A percentile compares a stretch with the other conserved stretches of the same genome.
Evolutionary conservation across 1,139 yeast species (phyloP).

Genomic region (Hyphopichia pseudoburtonii): DNA sequence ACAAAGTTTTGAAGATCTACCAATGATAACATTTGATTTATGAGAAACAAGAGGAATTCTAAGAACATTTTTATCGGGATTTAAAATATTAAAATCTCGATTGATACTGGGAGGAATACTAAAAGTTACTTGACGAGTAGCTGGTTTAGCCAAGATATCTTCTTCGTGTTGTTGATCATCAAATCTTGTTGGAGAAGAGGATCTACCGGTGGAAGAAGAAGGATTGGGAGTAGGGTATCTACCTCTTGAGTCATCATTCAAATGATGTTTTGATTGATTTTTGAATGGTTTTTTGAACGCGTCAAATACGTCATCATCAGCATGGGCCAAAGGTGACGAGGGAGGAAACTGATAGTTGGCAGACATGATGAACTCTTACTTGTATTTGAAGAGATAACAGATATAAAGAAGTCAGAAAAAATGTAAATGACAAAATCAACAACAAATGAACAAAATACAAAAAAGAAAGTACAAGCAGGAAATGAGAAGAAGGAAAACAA

Average conservation of each 20-base stretch:
- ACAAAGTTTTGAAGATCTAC: conserved; percentile 65
- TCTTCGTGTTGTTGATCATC: conserved; percentile 7
- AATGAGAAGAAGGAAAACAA: too few species aligned
- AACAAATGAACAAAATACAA: background rate
- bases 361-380: background rate
- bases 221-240: conserved; percentile 57
- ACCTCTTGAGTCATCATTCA: conserved; percentile 17
- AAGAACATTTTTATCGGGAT: conserved; percentile 38
- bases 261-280: background rate
- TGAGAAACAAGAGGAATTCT: conserved; percentile 33
- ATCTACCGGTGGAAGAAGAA: conserved; percentile 50
- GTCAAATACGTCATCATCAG: conserved; percentile 17
- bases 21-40: conserved; percentile 39
- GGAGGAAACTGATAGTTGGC: conserved; percentile 54
- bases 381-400: background rate
- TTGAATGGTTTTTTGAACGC: conserved; percentile 10
- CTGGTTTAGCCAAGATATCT: conserved; percentile 2
- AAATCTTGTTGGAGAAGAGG: conserved; percentile 40
- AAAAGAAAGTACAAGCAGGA: too few species aligned
- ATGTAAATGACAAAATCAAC: background rate
- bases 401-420: background rate
- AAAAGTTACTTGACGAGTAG: conserved; percentile 8
- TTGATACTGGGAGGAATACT: conserved; percentile 13
- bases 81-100: conserved; percentile 38
- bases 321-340: conserved; percentile 56